Conservation (phyloP, 2,329 filamentous ascomycete species). For the Ophiostoma fasciatum region DNA sequence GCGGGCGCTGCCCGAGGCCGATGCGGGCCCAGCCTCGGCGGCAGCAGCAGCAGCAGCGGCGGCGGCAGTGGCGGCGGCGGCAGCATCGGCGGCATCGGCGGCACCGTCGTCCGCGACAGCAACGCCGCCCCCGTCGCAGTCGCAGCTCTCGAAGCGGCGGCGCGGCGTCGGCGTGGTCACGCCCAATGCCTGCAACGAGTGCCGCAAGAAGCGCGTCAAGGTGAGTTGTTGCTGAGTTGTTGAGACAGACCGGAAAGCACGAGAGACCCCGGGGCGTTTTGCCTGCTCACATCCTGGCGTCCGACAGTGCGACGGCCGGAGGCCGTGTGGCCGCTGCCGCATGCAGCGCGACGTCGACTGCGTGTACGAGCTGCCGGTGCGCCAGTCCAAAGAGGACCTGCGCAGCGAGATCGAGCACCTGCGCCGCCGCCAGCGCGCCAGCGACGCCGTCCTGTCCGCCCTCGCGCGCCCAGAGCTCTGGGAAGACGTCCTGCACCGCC, state of each 20-base stretch:
- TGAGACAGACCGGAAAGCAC: no score
- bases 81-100: no score
- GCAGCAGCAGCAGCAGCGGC: no score
- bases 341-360: constrained; percentile 40
- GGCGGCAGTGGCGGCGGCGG: background rate
- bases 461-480: constrained; percentile 34
- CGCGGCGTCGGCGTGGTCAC: constrained; percentile 42
- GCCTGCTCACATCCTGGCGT: no score
- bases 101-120: background rate
- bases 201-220: constrained; percentile 47
- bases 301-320: constrained; percentile 45
- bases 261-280: no score
- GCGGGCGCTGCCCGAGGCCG: no score
- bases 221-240: no score
- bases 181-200: constrained; percentile 46
- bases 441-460: constrained; percentile 39
- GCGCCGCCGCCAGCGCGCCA: constrained; percentile 37
- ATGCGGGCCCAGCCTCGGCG: no score
- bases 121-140: background rate
- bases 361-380: constrained; percentile 46
- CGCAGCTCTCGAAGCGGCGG: constrained; percentile 26
- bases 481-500: constrained; percentile 37
- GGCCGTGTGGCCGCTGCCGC: constrained; percentile 40
- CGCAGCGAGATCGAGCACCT: constrained; percentile 44
- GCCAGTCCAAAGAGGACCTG: constrained; percentile 48